phyloP scores from a whole-genome alignment of 1,139 yeast species.

The Pneumocystis carinii region DNA sequence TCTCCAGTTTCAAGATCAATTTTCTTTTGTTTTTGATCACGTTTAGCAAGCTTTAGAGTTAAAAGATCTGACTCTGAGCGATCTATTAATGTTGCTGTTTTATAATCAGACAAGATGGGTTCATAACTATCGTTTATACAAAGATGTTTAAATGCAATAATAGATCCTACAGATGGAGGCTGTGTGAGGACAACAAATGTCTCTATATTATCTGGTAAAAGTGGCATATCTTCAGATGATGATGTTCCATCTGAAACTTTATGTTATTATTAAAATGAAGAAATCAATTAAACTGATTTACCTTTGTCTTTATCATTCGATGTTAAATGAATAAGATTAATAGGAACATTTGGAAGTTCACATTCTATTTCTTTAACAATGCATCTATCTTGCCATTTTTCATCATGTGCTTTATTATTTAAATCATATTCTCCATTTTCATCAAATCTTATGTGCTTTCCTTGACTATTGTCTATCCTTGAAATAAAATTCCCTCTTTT shows the following conservation, averaged over 20 bases:
- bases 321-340: not conserved
- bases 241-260: not conserved
- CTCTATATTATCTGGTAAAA: not conserved
- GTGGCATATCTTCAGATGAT: not conserved
- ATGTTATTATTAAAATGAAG: not conserved
- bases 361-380: not conserved
- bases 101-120: not conserved
- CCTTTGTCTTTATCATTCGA: not conserved
- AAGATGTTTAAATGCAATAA: conserved; percentile 1
- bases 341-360: not conserved
- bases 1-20: conserved; percentile 1
- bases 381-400: not conserved
- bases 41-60: not conserved
- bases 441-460: not conserved
- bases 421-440: not conserved
- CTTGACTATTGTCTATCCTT: not conserved
- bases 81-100: not conserved
- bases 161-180: not conserved
- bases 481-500: not conserved
- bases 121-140: not conserved
- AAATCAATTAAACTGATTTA: not conserved
- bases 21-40: not conserved
- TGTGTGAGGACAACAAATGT: not conserved
- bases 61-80: not conserved
- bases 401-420: not conserved